Evolutionary conservation across 2,329 filamentous ascomycete genomes (phyloP), one percentile per base, ranked within the genome.

Genomic region (Albifimbria verrucaria): DNA sequence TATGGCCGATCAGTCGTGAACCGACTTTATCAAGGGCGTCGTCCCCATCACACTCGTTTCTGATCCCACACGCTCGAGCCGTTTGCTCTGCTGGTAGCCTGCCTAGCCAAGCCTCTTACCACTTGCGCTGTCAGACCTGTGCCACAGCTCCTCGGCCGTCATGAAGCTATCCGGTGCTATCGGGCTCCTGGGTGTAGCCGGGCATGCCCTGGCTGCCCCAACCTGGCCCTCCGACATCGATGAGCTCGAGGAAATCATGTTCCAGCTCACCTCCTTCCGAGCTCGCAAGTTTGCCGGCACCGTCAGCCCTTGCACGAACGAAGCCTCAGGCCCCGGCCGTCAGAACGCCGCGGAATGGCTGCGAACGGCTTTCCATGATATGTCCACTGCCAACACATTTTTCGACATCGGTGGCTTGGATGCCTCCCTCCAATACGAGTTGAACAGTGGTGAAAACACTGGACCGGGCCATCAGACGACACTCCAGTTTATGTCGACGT

Each of bases 181-280:
- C 50, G 66, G 63, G 56, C 58, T 75, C 52, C 59, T 75, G 45
- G 71, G 67, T 55, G 64, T 77, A 51, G 68, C 66, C 47, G 57
- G 66, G 54, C 50, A 48, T 18, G 63, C 63, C 48, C 55, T 58
- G 46, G 76, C 80, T 22, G 77, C 79, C 57, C 79, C 79, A 26
- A 86, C 82, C 60, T 87, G 83, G 83, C 83, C 83, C 2, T 77
- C 80, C 2, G 61, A 73, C 12, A 76, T 76, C 18, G 83, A 87
- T 60, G 82, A 86, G 63, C 69, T 87, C 54, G 83, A 87, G 66
- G 83, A 85, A 65, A 79, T 86, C 57, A 81, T 86, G 73, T 83
- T 78, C 61, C 79, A 86, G 59, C 77, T 80, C 50, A 70, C 73
- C 28, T 81, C 80, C 3, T 80, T 82, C 61, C 72, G 75, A 45